These are phyloP conservation scores for Penicillium sp. DNA, from an alignment of 2,329 filamentous ascomycete species.

Conservation along the genomic window DNA sequence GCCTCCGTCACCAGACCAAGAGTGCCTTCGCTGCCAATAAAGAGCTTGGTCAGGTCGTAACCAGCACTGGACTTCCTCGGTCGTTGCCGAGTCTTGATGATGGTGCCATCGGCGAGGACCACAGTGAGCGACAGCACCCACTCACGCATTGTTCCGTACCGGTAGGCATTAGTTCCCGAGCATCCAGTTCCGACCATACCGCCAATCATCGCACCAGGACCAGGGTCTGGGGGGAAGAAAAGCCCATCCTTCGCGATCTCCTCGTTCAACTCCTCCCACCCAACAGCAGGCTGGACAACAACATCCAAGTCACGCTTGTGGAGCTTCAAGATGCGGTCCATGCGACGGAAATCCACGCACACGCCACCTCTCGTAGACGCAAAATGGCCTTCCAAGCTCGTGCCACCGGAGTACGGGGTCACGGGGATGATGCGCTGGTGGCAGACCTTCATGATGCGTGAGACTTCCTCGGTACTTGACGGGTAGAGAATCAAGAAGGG, in stretches of 20 bases:
- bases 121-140: conserved; percentile 87
- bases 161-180: conserved; percentile 80
- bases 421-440: conserved; percentile 78
- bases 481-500: conserved; percentile 70
- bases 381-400: conserved; percentile 85
- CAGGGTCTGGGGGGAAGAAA: conserved; percentile 90
- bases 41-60: conserved; percentile 85
- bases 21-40: conserved; percentile 89
- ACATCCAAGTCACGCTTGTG: conserved; percentile 77
- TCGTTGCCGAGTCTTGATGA: conserved; percentile 84
- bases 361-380: conserved; percentile 78
- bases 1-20: conserved; percentile 89
- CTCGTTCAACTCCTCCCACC: conserved; percentile 84
- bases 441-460: conserved; percentile 84
- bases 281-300: conserved; percentile 75
- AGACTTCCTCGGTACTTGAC: conserved; percentile 74
- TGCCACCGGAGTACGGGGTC: conserved; percentile 82
- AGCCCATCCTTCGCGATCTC: conserved; percentile 68
- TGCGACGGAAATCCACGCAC: conserved; percentile 79
- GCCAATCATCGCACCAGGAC: conserved; percentile 87
- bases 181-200: conserved; percentile 59
- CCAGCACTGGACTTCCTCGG: conserved; percentile 87
- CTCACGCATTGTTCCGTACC: conserved; percentile 92
- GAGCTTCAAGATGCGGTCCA: conserved; percentile 75
- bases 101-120: conserved; percentile 82